phyloP scores from a whole-genome alignment of 2,329 filamentous ascomycete genomes.

The Paramyrothecium sp. region DNA sequence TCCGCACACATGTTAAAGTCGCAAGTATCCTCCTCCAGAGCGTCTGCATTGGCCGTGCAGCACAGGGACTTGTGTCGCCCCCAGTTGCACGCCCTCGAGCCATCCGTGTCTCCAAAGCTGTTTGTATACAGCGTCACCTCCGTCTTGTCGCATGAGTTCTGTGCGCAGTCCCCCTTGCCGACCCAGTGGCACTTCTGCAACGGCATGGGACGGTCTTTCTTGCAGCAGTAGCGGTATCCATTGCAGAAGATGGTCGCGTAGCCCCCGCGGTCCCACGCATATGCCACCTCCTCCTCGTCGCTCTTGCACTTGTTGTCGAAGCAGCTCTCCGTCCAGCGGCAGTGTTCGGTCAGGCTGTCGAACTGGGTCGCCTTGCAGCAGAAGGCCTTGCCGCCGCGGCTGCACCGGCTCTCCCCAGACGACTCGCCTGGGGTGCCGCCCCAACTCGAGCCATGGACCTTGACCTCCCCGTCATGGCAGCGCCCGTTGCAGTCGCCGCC shows the following conservation, averaged over 20 bases:
- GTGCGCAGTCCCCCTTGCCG: slow-evolving; percentile 9
- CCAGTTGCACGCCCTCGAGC: slow-evolving; percentile 1
- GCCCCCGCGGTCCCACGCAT: not conserved
- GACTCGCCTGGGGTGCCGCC: slow-evolving; percentile 4
- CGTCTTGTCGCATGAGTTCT: slow-evolving; percentile 10
- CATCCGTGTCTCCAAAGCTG: not conserved
- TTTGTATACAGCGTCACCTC: slow-evolving; percentile 5
- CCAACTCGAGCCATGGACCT: slow-evolving; percentile 4
- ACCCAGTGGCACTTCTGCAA: slow-evolving; percentile 11
- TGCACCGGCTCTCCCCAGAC: slow-evolving; percentile 3
- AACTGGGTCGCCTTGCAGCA: too few relatives aligned
- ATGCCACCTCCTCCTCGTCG: not conserved
- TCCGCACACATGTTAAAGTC: not conserved
- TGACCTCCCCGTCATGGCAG: slow-evolving; percentile 11
- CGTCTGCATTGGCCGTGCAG: slow-evolving; percentile 6
- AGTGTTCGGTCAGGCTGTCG: not conserved
- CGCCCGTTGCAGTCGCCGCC: slow-evolving; percentile 11
- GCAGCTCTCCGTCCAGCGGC: not conserved
- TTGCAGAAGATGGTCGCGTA: not conserved
- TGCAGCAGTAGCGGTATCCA: slow-evolving; percentile 2
- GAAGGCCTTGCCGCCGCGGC: slow-evolving; percentile 5
- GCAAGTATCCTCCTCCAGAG: slow-evolving; percentile 1
- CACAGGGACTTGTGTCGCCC: slow-evolving; percentile 3
- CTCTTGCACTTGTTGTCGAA: not conserved
- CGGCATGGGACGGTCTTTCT: not conserved